These are phyloP conservation scores for Haematococcus sp. DNA, from an alignment of 139 green algal genomes.

Conservation along the genomic window DNA sequence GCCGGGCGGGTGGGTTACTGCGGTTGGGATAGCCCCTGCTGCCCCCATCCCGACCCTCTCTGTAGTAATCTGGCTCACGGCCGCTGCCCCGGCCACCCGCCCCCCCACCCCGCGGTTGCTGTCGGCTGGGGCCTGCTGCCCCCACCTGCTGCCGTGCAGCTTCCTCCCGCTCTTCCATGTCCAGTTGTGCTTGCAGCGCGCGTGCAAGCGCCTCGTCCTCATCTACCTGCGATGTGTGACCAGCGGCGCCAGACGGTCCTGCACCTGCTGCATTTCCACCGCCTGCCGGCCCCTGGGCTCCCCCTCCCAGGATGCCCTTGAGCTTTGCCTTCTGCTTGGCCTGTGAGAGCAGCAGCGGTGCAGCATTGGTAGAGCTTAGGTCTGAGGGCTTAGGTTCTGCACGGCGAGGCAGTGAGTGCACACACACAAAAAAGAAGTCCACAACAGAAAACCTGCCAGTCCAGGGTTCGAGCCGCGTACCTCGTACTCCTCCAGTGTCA, in stretches of 20 bases:
- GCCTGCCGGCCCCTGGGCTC: no score
- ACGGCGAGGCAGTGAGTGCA: no score
- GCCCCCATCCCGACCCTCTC: no score
- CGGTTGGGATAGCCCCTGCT: no score
- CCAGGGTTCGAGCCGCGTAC: slow-evolving; percentile 14
- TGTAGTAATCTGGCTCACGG: background rate
- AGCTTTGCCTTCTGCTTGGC: slow-evolving; percentile 9
- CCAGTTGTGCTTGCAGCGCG: slow-evolving; percentile 21
- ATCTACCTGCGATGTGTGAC: slow-evolving; percentile 5
- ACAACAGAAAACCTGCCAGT: no score
- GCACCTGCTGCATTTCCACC: no score
- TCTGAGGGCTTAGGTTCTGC: background rate
- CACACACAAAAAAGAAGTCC: no score
- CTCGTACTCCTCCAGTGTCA: slow-evolving; percentile 59
- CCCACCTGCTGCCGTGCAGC: background rate
- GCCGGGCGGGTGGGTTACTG: no score
- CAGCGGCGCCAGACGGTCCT: slow-evolving; percentile 1
- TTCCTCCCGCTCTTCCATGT: slow-evolving; percentile 18
- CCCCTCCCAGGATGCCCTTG: background rate
- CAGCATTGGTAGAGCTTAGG: background rate
- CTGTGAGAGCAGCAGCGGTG: background rate
- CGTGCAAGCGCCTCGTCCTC: slow-evolving; percentile 21
- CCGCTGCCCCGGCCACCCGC: background rate
- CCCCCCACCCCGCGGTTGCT: background rate
- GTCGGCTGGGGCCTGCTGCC: background rate